Conservation (phyloP, 805 yeast species). For the Lipomyces orientalis region DNA sequence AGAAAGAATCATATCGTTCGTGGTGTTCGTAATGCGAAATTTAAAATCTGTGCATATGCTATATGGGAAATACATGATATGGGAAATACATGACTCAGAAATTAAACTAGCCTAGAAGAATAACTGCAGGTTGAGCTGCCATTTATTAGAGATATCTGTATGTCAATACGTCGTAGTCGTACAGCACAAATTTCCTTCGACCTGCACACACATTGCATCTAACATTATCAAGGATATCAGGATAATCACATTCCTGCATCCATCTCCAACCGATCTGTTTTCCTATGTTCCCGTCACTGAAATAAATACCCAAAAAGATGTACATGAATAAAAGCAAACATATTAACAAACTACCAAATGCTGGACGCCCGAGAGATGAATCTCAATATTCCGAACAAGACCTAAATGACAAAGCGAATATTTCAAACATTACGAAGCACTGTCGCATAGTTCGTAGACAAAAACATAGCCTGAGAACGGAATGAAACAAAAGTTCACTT, state of each 20-base stretch:
- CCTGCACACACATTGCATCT: background rate
- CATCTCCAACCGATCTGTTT: background rate
- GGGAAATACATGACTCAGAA: too few species aligned
- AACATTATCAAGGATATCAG: background rate
- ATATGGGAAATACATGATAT: too few species aligned
- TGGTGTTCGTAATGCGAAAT: too few species aligned
- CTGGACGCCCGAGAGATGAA: background rate
- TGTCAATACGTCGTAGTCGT: background rate
- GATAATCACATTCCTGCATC: background rate
- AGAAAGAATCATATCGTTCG: too few species aligned
- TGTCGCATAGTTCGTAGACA: background rate
- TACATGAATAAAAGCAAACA: background rate
- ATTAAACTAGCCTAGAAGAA: background rate
- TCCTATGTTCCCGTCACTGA: background rate
- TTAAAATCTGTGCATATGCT: background rate
- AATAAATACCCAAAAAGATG: background rate
- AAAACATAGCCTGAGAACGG: too few species aligned
- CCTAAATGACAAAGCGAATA: background rate
- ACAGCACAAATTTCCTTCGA: background rate
- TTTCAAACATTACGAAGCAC: background rate
- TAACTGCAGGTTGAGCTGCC: background rate
- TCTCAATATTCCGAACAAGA: background rate
- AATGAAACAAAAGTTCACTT: conserved; percentile 47
- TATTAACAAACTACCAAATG: background rate
- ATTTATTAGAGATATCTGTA: background rate